phyloP scores from a whole-genome alignment of 257 asterid species.

The Solanum arcanum region DNA sequence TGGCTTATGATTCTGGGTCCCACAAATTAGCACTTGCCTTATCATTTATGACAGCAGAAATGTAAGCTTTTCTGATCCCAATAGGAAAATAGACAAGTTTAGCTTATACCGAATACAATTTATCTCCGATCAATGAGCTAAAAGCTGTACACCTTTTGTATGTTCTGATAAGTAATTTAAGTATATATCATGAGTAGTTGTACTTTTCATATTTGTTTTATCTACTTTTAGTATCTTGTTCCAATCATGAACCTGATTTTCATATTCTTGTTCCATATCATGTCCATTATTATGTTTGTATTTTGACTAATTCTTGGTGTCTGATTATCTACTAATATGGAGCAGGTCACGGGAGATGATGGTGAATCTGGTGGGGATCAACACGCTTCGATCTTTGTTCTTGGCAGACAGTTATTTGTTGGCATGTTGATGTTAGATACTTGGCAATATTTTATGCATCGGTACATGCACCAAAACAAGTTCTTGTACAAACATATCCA shows the following conservation, averaged over 20 bases:
- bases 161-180: neutral
- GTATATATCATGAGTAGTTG: neutral
- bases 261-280: neutral
- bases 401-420: conserved; percentile 41
- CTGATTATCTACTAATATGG: neutral
- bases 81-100: neutral
- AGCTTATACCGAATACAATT: neutral
- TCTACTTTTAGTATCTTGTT: neutral
- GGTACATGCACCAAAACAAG: conserved; percentile 92
- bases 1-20: too few species aligned
- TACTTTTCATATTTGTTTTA: neutral
- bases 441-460: conserved; percentile 92
- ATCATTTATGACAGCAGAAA: too few species aligned
- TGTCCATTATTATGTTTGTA: neutral
- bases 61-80: too few species aligned
- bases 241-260: neutral
- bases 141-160: neutral
- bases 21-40: too few species aligned
- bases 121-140: neutral
- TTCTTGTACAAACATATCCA: conserved; percentile 80
- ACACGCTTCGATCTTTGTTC: conserved; percentile 37
- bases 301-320: neutral
- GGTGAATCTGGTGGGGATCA: conserved; percentile 25
- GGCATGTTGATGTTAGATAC: conserved; percentile 79
- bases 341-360: conserved; percentile 62